Evolutionary conservation across 2,329 filamentous ascomycete species (phyloP), one percentile per base, ranked within the genome.

Genomic region (Pseudocercospora fijiensis): DNA sequence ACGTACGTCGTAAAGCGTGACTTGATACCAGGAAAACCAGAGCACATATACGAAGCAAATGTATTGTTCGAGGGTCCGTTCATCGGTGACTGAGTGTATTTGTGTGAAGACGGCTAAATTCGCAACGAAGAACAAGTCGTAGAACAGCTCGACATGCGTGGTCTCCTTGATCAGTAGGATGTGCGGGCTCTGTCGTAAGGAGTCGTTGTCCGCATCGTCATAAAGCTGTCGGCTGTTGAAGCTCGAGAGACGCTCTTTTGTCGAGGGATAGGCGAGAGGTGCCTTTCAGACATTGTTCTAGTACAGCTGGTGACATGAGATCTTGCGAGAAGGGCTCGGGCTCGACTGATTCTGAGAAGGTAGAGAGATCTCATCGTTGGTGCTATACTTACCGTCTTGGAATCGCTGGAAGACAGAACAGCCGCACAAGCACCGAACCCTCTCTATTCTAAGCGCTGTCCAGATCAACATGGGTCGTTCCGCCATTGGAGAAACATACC

Each of bases 21-120:
- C 83, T 63, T 87, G 79, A 27, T 88, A 81, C 88, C 88, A 90
- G 18, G 85, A 88, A 63, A 88, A 84, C 87, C 87, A 90, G 7
- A 63, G 55, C 13, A 89, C 78, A 20, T 83, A 75, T 71, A 86
- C 81, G 73, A 84, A 85, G 51, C 84, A 78, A 58, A 85, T 77
- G 70, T 85, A 83, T 27, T 80, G 70, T 28, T 70, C 69, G 1
- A 80, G 67, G 6, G 61, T 71, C 74, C 69, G 67, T 77, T 76
- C 73, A 66, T 83, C 80, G 69, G 84, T 85, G 67, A 86, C 84
- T 47, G 85, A 82, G 66, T 85, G 81, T 3, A 80, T 78, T 5
- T 78, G 78, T 4, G 83, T 85, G 69, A 89, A 89, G 18, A 87
- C 86, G 2, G 84, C 85, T 59, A 89, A 78, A 69, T 89, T 89